phyloP scores from a whole-genome alignment of 352 stramenopile genomes.

The Pythium coloratum region DNA sequence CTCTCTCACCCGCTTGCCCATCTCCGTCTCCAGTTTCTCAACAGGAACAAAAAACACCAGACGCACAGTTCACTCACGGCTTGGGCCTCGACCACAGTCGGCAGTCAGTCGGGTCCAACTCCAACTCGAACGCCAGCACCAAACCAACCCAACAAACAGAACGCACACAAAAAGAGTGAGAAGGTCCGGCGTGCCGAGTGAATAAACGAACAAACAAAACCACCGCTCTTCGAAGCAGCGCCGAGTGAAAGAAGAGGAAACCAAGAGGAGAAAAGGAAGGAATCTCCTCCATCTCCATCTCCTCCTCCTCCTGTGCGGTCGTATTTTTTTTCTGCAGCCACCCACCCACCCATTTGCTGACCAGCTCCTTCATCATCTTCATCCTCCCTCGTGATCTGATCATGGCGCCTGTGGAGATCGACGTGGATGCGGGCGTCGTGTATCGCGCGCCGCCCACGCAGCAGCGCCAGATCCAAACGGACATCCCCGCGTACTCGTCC shows the following conservation, averaged over 20 bases:
- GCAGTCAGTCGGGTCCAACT: not conserved
- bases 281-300: not conserved
- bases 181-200: not conserved
- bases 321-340: constrained; percentile 2
- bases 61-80: not conserved
- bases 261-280: not conserved
- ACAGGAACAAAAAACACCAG: constrained; percentile 40
- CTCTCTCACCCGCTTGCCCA: not conserved
- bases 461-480: constrained; percentile 2
- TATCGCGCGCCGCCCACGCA: constrained; percentile 3
- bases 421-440: constrained; percentile 10
- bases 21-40: constrained; percentile 1
- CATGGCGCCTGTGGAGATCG: constrained; percentile 13
- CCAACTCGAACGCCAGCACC: not conserved
- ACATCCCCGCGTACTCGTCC: constrained; percentile 1
- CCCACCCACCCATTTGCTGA: not conserved
- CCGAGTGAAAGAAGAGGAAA: not conserved
- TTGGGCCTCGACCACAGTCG: not conserved
- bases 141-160: not conserved
- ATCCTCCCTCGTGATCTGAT: not conserved
- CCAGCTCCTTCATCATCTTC: not conserved
- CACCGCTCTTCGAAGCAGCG: not conserved
- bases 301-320: not conserved
- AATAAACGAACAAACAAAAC: not conserved
- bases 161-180: not conserved